Base-by-base conservation (phyloP, 805 yeast species). In the Kluyveromyces siamensis region DNA sequence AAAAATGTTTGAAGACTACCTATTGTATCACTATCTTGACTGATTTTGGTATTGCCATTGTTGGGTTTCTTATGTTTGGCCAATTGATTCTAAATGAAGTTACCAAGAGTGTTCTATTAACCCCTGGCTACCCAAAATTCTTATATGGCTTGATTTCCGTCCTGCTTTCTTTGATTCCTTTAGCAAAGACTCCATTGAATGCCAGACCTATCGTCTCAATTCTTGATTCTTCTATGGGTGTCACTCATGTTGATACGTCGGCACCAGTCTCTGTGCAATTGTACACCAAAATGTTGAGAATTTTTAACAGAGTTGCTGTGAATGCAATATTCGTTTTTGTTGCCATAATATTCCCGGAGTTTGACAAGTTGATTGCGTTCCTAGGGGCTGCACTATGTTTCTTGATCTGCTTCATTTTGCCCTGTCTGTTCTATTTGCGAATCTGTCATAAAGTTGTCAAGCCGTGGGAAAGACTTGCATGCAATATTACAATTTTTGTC, bases 61-160 rank as follows among this genome's bases (percentile, higher is more conserved):
- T 82, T 37, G 91, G 90, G 0, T 83, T 77, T 57, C 68, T 87
- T 40, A 89, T 89, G 96, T 88, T 83, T 70, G 96, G 96, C 37
- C 66, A 67, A 8, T 61, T 62, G 7, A 81, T 86, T 27, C 62
- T 76, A 43, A 91, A 87, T 59, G 89, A 87, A 51, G 74, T 90
- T 50, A 86, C 95, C 2, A 84, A 85, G 59, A 85, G 84, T 50
- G 72, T 89, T 41, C 72, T 89, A 65, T 59, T 72, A 11, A 83
- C 85, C 3, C 57, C 69, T 5, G 86, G 87, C 0, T 88, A 84
- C 60, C 95, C 96, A 1, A 56, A 62, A 13, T 76, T 79, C 63
- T 72, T 84, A 1, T 74, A 75, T 47, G 70, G 80, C 36, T 72
- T 76, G 25, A 71, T 89, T 41, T 81, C 89, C 43, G 73, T 75